These are phyloP conservation scores for Teunomyces pallodes DNA, from an alignment of 805 yeast genomes.

Conservation along the genomic window DNA sequence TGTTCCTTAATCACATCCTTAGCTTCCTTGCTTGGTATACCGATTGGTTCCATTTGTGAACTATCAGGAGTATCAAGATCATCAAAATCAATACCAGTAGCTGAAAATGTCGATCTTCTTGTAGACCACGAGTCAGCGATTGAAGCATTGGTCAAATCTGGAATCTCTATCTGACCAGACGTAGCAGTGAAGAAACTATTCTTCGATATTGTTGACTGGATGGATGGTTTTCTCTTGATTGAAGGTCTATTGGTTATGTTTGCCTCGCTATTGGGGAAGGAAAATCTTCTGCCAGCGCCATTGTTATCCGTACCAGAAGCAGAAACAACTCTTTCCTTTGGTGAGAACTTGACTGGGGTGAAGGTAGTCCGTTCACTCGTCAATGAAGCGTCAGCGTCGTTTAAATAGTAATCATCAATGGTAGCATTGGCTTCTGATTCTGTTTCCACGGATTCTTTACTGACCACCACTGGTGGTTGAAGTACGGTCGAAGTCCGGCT, in stretches of 20 bases:
- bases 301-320: conserved; percentile 27
- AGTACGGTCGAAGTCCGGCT: conserved; percentile 8
- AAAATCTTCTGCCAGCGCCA: conserved; percentile 36
- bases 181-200: conserved; percentile 6
- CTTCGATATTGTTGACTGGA: conserved; percentile 7
- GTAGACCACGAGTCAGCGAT: conserved; percentile 11
- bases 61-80: conserved; percentile 12
- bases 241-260: conserved; percentile 33
- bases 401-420: conserved; percentile 10
- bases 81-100: conserved; percentile 25
- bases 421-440: neutral
- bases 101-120: conserved; percentile 8
- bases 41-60: conserved; percentile 30
- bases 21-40: conserved; percentile 34
- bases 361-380: neutral
- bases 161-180: conserved; percentile 42
- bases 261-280: conserved; percentile 33
- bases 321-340: conserved; percentile 7
- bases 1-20: conserved; percentile 25
- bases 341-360: neutral
- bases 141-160: conserved; percentile 29
- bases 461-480: neutral
- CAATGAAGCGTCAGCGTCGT: conserved; percentile 2
- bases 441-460: neutral
- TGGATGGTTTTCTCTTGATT: neutral